Evolutionary conservation across 352 stramenopile species (phyloP), one percentile per base, ranked within the genome.

Genomic region (Globisporangium echinulatum): DNA sequence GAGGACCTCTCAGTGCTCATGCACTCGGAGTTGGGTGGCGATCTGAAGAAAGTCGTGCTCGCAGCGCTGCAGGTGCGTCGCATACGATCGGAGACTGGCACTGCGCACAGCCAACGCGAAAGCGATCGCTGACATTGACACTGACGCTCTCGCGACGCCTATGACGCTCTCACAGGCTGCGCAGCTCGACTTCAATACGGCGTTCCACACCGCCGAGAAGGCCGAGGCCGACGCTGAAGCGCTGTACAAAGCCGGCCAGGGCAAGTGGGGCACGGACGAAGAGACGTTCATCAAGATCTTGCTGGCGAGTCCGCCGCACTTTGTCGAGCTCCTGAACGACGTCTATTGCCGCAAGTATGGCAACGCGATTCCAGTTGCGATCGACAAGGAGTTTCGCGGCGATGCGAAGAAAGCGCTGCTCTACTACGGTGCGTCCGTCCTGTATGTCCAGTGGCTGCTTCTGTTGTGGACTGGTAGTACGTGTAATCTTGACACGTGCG

Each of bases 191-290:
- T 89, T 75, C 56, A 75, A 92, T 46, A 61, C 70, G 9, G 42
- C 67, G 17, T 72, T 79, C 61, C 78, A 92, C 70, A 92, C 79
- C 49, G 70, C 69, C 11, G 74, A 73, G 37, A 70, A 69, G 39
- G 80, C 80, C 6, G 72, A 88, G 47, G 50, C 70, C 13, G 70
- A 90, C 51, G 80, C 80, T 39, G 68, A 85, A 49, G 72, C 69
- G 51, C 68, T 92, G 36, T 89, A 88, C 68, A 77, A 88, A 42
- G 80, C 80, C 8, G 82, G 82, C 14, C 69, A 90, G 62, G 80
- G 80, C 43, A 82, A 79, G 56, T 89, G 75, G 82, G 80, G 80
- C 38, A 92, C 82, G 33, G 82, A 90, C 37, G 82, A 92, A 53
- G 75, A 69, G 25, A 71, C 73, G 2, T 91, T 91, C 64, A 65